Conservation (phyloP, 176 grass and related monocot genomes). For the Oryza brachyantha region DNA sequence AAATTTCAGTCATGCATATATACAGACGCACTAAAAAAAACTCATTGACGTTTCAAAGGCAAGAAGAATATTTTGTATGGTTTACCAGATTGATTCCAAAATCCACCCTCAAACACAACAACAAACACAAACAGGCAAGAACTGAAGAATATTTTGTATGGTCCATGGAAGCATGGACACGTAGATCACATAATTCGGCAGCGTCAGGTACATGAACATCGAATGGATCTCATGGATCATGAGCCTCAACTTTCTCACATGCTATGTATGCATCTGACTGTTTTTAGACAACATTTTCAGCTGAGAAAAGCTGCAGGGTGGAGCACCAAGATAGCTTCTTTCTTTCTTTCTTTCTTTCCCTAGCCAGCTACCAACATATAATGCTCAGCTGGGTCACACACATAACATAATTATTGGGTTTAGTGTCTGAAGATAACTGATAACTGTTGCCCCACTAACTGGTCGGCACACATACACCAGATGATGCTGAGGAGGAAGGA, state of each 20-base stretch:
- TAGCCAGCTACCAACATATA: not conserved
- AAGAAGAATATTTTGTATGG: too few relatives aligned
- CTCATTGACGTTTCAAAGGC: too few relatives aligned
- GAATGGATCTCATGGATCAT: not conserved
- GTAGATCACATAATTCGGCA: not conserved
- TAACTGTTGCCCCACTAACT: slow-evolving; percentile 21
- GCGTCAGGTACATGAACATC: not conserved
- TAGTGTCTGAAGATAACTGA: slow-evolving; percentile 15
- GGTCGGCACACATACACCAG: not conserved
- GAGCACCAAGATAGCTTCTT: not conserved
- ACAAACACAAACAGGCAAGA: not conserved
- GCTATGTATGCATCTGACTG: slow-evolving; percentile 22
- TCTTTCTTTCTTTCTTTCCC: not conserved
- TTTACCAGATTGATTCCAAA: not conserved
- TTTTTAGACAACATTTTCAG: not conserved
- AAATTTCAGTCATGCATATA: too few relatives aligned
- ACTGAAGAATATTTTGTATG: slow-evolving; percentile 3
- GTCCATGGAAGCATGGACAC: not conserved
- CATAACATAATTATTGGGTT: not conserved
- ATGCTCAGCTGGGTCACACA: slow-evolving; percentile 28
- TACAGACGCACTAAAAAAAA: too few relatives aligned
- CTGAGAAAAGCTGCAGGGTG: slow-evolving; percentile 3
- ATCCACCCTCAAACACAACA: not conserved
- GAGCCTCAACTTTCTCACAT: slow-evolving; percentile 15
- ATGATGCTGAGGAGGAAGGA: not conserved